Conservation (phyloP, 768 basidiomycete genomes). For the Auricularia cornea region DNA sequence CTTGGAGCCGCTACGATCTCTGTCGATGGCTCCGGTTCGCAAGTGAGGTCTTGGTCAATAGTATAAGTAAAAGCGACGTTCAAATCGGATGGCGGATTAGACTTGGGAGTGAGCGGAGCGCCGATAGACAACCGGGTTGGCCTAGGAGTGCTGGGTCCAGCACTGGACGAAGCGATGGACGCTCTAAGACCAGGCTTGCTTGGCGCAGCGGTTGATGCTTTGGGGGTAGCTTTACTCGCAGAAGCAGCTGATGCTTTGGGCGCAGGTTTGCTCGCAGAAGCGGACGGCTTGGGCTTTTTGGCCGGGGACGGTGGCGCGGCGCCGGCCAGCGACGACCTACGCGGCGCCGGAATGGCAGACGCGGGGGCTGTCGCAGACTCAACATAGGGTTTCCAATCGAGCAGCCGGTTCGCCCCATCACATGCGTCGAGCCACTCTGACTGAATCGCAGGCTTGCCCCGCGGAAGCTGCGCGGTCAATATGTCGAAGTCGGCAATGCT, state of each 20-base stretch:
- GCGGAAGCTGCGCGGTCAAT: not conserved
- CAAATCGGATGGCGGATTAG: no score
- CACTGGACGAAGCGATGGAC: no score
- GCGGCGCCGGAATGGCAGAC: not conserved
- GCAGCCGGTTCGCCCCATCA: not conserved
- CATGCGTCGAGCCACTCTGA: not conserved
- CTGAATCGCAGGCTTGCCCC: not conserved
- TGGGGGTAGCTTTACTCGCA: no score
- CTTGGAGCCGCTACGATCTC: not conserved
- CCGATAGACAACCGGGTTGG: no score
- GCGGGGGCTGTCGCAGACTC: not conserved
- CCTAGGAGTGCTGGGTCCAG: no score
- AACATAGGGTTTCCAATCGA: not conserved
- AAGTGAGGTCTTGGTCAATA: no score
- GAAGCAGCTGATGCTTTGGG: no score
- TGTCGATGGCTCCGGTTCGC: not conserved
- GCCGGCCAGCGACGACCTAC: not conserved
- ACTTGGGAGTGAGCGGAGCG: no score
- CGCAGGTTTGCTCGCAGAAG: not conserved
- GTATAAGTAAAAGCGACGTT: no score
- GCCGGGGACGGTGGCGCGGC: not conserved
- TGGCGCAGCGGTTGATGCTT: no score
- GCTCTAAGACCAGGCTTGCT: no score
- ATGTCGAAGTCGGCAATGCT: not conserved
- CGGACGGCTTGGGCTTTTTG: not conserved